Evolutionary conservation across 768 basidiomycete species (phyloP), one percentile per base, ranked within the genome.

Genomic region (Lactifluus rugatus): DNA sequence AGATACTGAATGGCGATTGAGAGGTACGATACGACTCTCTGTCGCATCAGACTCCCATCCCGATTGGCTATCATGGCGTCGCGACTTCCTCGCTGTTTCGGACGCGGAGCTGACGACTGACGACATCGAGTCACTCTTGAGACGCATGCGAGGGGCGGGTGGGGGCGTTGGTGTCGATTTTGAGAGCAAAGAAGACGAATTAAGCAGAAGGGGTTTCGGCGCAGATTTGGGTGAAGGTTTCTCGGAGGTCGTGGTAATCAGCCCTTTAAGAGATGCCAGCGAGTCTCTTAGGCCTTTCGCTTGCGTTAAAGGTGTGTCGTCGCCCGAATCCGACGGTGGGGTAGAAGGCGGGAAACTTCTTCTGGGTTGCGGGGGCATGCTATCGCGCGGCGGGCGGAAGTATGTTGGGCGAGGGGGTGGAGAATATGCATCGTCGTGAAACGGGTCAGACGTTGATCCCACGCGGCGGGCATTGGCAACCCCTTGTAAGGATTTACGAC

Each of bases 1-100:
- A 4, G 87, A 89, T 5, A 87, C 69, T 13, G 83, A 81, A 61
- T 78, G 78, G 32, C 87, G 80, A 66, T 86, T 84, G 50, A 89
- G 65, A 25, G 80, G 78, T 14, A 90, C 76, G 48, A 76, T 70
- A 50, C 85, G 77, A 66, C 87, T 85, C 11, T 54, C 55, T 70
- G 64, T 57, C 58, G 65, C 44, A 61, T 87, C 85, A 3, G 83
- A 83, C 45, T 84, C 84, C 64, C 75, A 72, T 48, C 82, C 82
- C 13, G 77, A 79, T 36, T 74, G 71, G 49, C 65, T 69, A 9
- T 65, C 58, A 13, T 73, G 68, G 57, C 68, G 71, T 17, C 70
- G 68, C 67, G 67, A 3, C 72, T 70, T 48, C 63, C 63, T 54
- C 75, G 60, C 1, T 10, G 71, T 74, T 60, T 83, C 83, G 13